Conservation (phyloP, 345 rosid species). For the Eucalyptus sp. region DNA sequence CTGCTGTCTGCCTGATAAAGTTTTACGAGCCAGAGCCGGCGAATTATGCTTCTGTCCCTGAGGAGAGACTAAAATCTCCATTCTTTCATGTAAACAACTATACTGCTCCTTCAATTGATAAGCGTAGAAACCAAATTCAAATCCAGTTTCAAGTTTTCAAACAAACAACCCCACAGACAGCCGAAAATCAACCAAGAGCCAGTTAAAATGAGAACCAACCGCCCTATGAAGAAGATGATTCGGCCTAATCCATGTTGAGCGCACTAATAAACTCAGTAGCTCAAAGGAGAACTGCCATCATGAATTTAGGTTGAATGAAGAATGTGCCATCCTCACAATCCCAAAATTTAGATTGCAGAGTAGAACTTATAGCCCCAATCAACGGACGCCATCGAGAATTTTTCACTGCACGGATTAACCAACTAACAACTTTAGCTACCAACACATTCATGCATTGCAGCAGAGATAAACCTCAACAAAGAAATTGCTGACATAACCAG, state of each 20-base stretch:
- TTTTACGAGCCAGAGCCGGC: slow-evolving; percentile 39
- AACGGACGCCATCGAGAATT: background rate
- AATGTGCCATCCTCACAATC: background rate
- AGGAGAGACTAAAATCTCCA: slow-evolving; percentile 47
- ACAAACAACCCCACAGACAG: background rate
- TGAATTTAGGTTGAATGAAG: background rate
- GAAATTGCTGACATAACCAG: background rate
- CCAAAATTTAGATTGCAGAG: background rate
- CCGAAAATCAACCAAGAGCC: background rate
- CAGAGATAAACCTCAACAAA: background rate
- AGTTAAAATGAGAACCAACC: background rate
- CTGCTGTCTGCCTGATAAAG: slow-evolving; percentile 17
- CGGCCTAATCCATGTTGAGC: background rate
- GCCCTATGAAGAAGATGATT: background rate
- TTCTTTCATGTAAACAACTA: background rate
- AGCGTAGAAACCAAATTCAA: background rate
- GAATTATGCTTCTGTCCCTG: slow-evolving; percentile 47
- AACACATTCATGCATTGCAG: background rate
- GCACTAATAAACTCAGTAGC: background rate
- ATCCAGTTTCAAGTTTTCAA: background rate
- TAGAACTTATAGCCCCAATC: background rate
- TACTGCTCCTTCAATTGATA: background rate
- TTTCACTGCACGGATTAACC: background rate
- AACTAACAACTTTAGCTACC: background rate
- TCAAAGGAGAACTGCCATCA: background rate